Conservation (phyloP, 345 rosid species). For the Nasturtium officinale region DNA sequence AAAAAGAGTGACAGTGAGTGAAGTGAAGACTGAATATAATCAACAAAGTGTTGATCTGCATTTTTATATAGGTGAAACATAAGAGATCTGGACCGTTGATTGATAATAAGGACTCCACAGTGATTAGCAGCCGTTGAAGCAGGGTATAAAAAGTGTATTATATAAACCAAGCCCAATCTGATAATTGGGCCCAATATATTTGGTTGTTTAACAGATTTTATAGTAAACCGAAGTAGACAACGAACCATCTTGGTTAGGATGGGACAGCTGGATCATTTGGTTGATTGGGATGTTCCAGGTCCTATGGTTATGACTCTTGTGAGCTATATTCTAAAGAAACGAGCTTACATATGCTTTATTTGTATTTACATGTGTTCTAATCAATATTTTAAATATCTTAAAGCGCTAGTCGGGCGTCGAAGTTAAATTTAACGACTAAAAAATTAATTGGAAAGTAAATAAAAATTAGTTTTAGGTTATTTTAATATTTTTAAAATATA, state of each 20-base stretch:
- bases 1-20: slow-evolving; percentile 24
- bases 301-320: not conserved
- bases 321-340: not conserved
- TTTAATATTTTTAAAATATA: too few relatives aligned
- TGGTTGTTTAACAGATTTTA: not conserved
- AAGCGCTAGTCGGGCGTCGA: too few relatives aligned
- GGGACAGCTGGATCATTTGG: not conserved
- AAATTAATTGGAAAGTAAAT: too few relatives aligned
- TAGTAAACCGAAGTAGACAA: not conserved
- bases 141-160: not conserved
- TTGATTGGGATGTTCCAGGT: not conserved
- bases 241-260: not conserved
- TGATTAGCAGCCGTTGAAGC: slow-evolving; percentile 34
- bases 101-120: slow-evolving; percentile 22
- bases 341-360: not conserved
- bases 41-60: not conserved
- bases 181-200: slow-evolving; percentile 8
- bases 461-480: too few relatives aligned
- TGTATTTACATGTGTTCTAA: not conserved
- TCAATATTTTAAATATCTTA: too few relatives aligned
- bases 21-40: slow-evolving; percentile 3
- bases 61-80: not conserved
- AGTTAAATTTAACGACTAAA: too few relatives aligned
- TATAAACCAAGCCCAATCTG: slow-evolving; percentile 7
- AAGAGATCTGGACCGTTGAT: slow-evolving; percentile 45